Evolutionary conservation across 2,329 filamentous ascomycete species (phyloP), one percentile per base, ranked within the genome.

Genomic region (Neurospora sp.): DNA sequence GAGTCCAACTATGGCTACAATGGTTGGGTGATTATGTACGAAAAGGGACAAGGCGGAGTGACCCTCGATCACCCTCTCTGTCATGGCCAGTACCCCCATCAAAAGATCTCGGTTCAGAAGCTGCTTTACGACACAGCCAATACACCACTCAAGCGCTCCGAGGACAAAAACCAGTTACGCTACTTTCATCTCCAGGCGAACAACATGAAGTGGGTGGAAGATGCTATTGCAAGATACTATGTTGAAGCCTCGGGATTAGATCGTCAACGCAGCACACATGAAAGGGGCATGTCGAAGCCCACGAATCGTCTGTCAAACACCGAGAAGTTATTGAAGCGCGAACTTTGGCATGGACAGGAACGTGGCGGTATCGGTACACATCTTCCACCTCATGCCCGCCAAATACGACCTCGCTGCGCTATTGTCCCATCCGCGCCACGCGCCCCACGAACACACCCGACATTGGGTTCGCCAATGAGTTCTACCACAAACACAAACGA

Each of bases 191-290:
- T 74, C 12, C 72, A 74, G 37, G 72, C 73, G 2, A 74, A 74
- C 62, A 74, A 74, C 71, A 74, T 74, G 73, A 74, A 73, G 39
- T 74, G 73, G 72, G 72, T 74, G 8, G 72, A 74, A 66, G 73
- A 74, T 41, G 72, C 73, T 5, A 68, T 74, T 11, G 69, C 73
- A 8, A 68, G 72, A 17, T 74, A 74, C 67, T 74, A 74, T 41
- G 69, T 57, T 5, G 73, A 74, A 36, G 52, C 52, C 23, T 62
- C 52, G 8, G 52, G 52, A 17, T 62, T 62, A 28, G 73, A 74
- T n/a, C 70, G 70, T 43, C 70, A 71, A 19, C 71, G 71, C 12
- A 68, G 66, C 8, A 46, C 68, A 33, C 52, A 28, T 10, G 52
- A 62, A 15, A 62, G 28, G 4, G 52, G 52, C 2, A 33, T 62